Percentiles rank a stretch among this genome's conserved stretches.
Conservation (phyloP, 306 rosid species). For the Luffa acutangula region DNA sequence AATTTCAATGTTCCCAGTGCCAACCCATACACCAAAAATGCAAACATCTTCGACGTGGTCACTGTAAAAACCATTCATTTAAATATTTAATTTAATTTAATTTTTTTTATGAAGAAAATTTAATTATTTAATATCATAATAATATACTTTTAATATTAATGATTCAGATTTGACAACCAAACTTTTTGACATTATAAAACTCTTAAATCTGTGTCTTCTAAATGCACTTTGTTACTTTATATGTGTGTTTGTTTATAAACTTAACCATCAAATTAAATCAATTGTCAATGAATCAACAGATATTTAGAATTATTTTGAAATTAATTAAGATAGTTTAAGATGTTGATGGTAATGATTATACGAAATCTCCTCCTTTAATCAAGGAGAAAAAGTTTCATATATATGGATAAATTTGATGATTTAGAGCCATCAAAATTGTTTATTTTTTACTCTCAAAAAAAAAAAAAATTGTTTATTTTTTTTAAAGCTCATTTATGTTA, state of each 20-base stretch:
- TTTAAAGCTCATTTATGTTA: too few species aligned
- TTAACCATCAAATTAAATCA: neutral
- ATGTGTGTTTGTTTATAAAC: neutral
- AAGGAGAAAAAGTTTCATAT: too few species aligned
- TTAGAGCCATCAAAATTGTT: too few species aligned
- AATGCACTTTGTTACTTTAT: neutral
- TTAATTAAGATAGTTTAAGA: neutral
- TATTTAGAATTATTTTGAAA: too few species aligned
- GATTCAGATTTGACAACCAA: neutral
- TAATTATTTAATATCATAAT: neutral
- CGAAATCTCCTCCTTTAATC: too few species aligned
- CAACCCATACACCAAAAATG: constrained; percentile 1
- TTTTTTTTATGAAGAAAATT: neutral
- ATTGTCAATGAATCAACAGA: too few species aligned
- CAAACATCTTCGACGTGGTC: constrained; percentile 1
- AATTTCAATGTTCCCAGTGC: neutral
- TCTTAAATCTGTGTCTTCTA: neutral
- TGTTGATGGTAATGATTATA: neutral
- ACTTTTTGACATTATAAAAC: neutral
- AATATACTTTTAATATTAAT: neutral
- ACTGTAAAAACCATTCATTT: neutral
- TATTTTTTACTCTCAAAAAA: too few species aligned
- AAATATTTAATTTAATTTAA: neutral
- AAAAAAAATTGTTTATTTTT: too few species aligned
- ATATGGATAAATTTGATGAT: too few species aligned